Evolutionary conservation across 129 eudicot genomes (phyloP), one percentile per base, ranked within the genome.

Genomic region (Centella asiatica): DNA sequence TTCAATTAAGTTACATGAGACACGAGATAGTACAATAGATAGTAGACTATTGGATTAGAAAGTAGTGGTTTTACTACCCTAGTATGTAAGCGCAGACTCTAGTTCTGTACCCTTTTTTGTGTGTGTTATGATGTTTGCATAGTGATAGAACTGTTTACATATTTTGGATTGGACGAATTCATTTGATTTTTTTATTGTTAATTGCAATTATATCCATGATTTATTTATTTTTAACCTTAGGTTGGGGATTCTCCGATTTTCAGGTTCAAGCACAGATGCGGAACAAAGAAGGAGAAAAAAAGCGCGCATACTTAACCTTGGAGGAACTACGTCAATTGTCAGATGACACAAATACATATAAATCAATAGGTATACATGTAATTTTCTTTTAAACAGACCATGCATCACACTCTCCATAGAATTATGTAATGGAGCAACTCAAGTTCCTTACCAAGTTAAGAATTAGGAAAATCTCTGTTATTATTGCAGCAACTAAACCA

Each of bases 201-300:
- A 1, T 37, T 63, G 3, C 45, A 42, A 42, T 31, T 28, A 57
- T 24, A 44, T 19, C 22, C 62, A 37, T 34, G 14, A 28, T 20
- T 37, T 37, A 11, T 62, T 53, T 28, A 23, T 29, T 20, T 24
- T 18, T 26, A 61, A 37, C 24, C 29, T 33, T 15, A 23, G 46
- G 37, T 52, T 14, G 45, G 51, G 23, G 50, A 3, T 39, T 18
- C 22, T 17, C 44, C 60, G 50, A 7, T 33, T 45, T 66, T 27
- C 76, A 93, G 99, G 92, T 93, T 77, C 95, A 87, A 72, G 85
- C 34, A 72, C 99, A 93, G 87, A 61, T 82, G 76, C 81, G 96
- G 63, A 82, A 79, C 59, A 93, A 93, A 60, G 99, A 93, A 72
- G 78, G 78, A 64, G 99, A 93, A 62, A 93, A 93, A 81, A 93